Evolutionary conservation across 345 rosid species (phyloP).

Genomic region (Erucastrum elatum): DNA sequence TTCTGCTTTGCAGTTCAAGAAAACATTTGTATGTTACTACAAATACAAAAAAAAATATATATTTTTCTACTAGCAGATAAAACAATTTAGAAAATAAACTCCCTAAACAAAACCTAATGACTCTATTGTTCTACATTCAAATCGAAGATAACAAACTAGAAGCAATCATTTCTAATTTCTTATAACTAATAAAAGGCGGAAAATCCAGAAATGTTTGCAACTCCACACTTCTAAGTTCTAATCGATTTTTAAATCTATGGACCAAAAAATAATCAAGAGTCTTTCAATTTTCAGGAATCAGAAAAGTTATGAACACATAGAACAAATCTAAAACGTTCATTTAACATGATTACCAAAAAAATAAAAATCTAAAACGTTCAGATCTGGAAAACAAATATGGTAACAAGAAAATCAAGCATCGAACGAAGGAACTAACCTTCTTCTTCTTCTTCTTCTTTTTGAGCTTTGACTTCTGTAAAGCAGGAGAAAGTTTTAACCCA

Average conservation of each 20-base stretch:
- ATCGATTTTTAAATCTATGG: not conserved
- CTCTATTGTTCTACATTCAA: not conserved
- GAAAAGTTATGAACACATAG: not conserved
- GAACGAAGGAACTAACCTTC: conserved; percentile 28
- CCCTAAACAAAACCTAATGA: conserved; percentile 1
- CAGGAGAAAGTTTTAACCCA: conserved; percentile 19
- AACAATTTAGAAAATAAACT: not conserved
- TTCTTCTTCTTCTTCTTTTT: not conserved
- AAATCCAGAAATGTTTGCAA: not conserved
- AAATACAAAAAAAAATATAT: not conserved
- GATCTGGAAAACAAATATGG: not conserved
- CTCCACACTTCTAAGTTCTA: not conserved
- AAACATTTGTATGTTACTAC: not conserved
- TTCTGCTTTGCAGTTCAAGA: not conserved
- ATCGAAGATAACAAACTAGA: conserved; percentile 3
- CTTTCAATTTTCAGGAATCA: not conserved
- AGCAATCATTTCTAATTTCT: not conserved
- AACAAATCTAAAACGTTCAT: not conserved
- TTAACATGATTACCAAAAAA: no score
- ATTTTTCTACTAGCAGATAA: conserved; percentile 8
- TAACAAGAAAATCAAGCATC: not conserved
- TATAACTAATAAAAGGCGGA: not conserved
- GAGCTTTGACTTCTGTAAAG: conserved; percentile 34
- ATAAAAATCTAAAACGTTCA: not conserved
- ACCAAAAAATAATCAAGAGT: not conserved